Conservation (phyloP, 306 rosid species). For the Vigna nakashimae region DNA sequence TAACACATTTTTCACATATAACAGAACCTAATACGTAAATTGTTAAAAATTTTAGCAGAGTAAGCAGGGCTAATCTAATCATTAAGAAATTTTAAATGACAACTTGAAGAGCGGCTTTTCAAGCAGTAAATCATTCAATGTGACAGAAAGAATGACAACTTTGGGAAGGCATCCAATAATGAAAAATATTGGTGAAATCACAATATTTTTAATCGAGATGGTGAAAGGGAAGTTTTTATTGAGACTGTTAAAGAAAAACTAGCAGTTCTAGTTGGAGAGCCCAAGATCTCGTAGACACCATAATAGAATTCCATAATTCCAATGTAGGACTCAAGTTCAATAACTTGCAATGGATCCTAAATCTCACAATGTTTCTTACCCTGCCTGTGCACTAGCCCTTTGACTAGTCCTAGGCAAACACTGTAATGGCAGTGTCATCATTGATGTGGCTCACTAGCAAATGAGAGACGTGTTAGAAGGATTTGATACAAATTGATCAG, state of each 20-base stretch:
- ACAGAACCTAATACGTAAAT: conserved; percentile 3
- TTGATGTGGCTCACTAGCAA: too few relatives aligned
- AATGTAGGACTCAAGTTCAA: not conserved
- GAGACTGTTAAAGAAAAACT: conserved; percentile 2
- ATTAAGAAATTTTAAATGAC: conserved; percentile 27
- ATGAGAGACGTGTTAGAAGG: too few relatives aligned
- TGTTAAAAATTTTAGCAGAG: conserved; percentile 19
- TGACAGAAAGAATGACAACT: conserved; percentile 22
- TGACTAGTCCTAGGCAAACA: too few relatives aligned
- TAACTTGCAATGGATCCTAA: not conserved
- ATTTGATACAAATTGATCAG: too few relatives aligned
- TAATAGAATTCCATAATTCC: not conserved
- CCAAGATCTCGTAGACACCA: not conserved
- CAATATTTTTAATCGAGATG: not conserved
- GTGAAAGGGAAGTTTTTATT: not conserved
- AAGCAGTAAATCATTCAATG: conserved; percentile 20
- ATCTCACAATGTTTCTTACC: not conserved
- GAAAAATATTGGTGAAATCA: not conserved
- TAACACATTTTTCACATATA: conserved; percentile 32
- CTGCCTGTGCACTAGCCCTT: not conserved
- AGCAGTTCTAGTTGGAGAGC: not conserved
- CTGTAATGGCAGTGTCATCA: too few relatives aligned
- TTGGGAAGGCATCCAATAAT: conserved; percentile 26
- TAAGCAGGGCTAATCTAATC: conserved; percentile 18
- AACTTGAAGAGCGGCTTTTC: not conserved